These are phyloP conservation scores for Oleoguttula mirabilis DNA, from an alignment of 495 filamentous ascomycete genomes.

Conservation along the genomic window DNA sequence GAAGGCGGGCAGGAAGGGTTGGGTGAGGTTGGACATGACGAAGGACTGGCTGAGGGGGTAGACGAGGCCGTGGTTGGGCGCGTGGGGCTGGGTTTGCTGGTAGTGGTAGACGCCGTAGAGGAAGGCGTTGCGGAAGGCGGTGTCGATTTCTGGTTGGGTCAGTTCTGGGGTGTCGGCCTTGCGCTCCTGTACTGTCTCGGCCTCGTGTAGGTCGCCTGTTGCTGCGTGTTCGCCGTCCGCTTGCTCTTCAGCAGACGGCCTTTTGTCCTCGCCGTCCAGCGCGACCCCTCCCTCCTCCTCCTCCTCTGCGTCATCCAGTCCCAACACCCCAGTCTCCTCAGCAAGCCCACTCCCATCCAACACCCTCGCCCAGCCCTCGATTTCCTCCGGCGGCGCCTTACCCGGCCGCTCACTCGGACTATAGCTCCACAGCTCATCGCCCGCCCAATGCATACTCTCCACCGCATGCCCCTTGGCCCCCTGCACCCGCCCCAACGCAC, in stretches of 20 bases:
- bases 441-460: constrained; percentile 56
- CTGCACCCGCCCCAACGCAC: constrained; percentile 43
- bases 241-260: constrained; percentile 18
- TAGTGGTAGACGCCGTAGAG: constrained; percentile 49
- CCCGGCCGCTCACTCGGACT: constrained; percentile 45
- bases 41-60: constrained; percentile 55
- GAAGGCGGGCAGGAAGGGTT: constrained; percentile 54
- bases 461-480: constrained; percentile 60
- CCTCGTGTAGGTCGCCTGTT: constrained; percentile 1
- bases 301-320: constrained; percentile 25
- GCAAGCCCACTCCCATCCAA: constrained; percentile 20
- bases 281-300: constrained; percentile 36
- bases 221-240: background rate
- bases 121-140: constrained; percentile 55
- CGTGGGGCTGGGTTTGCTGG: constrained; percentile 40
- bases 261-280: constrained; percentile 6
- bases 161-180: too few relatives aligned
- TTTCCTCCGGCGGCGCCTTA: constrained; percentile 22
- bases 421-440: constrained; percentile 63
- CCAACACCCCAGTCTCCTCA: constrained; percentile 17
- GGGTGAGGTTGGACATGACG: constrained; percentile 52
- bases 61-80: constrained; percentile 41
- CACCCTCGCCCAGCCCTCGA: constrained; percentile 29
- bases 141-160: constrained; percentile 47
- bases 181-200: too few relatives aligned